These are phyloP conservation scores for Dipteronia sinensis DNA, from an alignment of 345 rosid genomes.

Conservation along the genomic window DNA sequence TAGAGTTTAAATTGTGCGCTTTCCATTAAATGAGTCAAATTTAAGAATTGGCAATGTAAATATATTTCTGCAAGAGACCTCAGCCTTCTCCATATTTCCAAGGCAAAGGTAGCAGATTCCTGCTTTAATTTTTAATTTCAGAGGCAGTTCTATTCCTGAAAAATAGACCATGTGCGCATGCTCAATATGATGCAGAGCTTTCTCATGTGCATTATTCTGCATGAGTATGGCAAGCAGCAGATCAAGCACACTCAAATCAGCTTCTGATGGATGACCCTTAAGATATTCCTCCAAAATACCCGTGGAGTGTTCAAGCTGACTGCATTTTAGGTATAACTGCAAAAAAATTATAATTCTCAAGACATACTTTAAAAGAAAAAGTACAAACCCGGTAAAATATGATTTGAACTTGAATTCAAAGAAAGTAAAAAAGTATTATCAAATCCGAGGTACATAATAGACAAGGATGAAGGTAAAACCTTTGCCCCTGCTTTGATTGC, in stretches of 20 bases:
- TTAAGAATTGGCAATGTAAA: not conserved
- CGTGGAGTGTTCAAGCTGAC: conserved; percentile 61
- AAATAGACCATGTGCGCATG: conserved; percentile 38
- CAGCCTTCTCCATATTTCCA: conserved; percentile 70
- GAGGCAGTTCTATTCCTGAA: conserved; percentile 56
- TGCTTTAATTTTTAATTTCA: conserved; percentile 67
- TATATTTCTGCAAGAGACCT: conserved; percentile 51
- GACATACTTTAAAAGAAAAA: not conserved
- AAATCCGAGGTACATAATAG: not conserved
- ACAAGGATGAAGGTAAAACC: conserved; percentile 42
- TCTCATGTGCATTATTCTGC: conserved; percentile 63
- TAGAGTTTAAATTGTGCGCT: not conserved
- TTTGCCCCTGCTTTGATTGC: conserved; percentile 60
- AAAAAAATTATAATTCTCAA: conserved; percentile 13
- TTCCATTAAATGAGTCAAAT: not conserved
- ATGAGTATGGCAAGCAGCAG: conserved; percentile 67
- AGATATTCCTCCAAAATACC: conserved; percentile 70
- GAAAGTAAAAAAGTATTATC: not conserved
- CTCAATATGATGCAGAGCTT: conserved; percentile 70
- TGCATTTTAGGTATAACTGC: conserved; percentile 70
- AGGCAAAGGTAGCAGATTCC: conserved; percentile 82
- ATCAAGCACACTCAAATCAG: conserved; percentile 59
- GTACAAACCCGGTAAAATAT: not conserved
- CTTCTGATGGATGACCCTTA: conserved; percentile 52
- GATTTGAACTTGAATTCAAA: not conserved